A percentile compares a stretch with the other conserved stretches of the same genome.
Evolutionary conservation across 2,329 filamentous ascomycete genomes (phyloP).

Genomic region (Pleurostoma richardsiae): DNA sequence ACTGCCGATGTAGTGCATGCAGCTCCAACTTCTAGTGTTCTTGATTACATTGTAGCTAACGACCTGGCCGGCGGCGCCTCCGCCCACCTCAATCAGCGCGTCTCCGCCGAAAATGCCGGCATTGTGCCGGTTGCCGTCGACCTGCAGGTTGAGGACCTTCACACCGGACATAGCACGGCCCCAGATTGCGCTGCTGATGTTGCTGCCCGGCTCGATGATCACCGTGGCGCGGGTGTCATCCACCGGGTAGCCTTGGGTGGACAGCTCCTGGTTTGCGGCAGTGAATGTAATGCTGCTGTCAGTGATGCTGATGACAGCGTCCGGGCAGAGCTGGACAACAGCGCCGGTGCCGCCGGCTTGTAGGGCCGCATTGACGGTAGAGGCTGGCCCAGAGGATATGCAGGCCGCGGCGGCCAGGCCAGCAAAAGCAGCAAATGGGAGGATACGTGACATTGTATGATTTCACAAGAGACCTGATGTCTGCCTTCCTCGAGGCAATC

Average conservation of each 20-base stretch:
- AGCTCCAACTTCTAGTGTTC: constrained; percentile 18
- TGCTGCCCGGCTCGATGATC: constrained; percentile 13
- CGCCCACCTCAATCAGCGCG: constrained; percentile 20
- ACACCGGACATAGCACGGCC: constrained; percentile 12
- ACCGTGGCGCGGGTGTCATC: constrained; percentile 14
- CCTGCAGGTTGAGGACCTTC: constrained; percentile 16
- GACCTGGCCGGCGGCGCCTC: constrained; percentile 11
- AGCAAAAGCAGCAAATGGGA: background rate
- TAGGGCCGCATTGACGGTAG: constrained; percentile 12
- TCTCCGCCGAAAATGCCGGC: constrained; percentile 14
- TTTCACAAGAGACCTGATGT: too few relatives aligned
- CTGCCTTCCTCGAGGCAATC: too few relatives aligned
- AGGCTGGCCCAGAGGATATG: constrained; percentile 13
- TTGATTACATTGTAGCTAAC: constrained; percentile 12
- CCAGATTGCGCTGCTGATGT: constrained; percentile 12
- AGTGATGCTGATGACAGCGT: constrained; percentile 11
- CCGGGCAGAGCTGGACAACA: constrained; percentile 13
- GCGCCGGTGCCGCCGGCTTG: constrained; percentile 10
- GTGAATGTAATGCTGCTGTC: constrained; percentile 12
- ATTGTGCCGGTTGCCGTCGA: constrained; percentile 16
- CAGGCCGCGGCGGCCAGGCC: constrained; percentile 7
- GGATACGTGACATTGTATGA: background rate
- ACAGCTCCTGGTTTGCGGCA: constrained; percentile 17
- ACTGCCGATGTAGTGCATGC: constrained; percentile 17
- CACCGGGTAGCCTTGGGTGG: constrained; percentile 17